Base-by-base conservation (phyloP, 2,329 filamentous ascomycete genomes). In the Xylariomycetidae sp. region DNA sequence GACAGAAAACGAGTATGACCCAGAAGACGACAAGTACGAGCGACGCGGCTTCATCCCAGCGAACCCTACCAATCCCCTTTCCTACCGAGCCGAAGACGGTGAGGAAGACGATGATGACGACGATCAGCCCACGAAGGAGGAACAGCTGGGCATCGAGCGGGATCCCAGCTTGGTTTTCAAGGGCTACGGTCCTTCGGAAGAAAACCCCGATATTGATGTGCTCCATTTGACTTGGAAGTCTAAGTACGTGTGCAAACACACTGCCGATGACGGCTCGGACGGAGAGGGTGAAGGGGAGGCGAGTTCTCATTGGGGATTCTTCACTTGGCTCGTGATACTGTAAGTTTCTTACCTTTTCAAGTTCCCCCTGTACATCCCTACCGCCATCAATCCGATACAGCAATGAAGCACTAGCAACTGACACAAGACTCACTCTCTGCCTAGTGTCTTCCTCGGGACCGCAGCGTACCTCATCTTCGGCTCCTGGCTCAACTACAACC, bases 401-500 rank as follows among this genome's bases (percentile, higher is more conserved):
- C n/a, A n/a, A n/a, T n/a, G n/a, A n/a, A n/a, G n/a, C n/a, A n/a
- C n/a, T n/a, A n/a, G n/a, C n/a, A n/a, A n/a, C n/a, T n/a, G n/a
- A n/a, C n/a, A n/a, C n/a, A n/a, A n/a, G 20, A 23, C n/a, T 23
- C n/a, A 8, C n/a, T 23, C 10, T 19, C 9, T 15, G n/a, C 34
- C 14, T 46, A 95, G 89, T 48, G 66, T 83, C 39, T 98, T 98
- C 74, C 73, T 97, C 42, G 77, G 77, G 28, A 83, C 80, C 25
- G 88, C 92, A 2, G 69, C 89, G 16, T 98, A 97, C 65, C 81
- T 98, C 46, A 95, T 97, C 59, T 97, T 97, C 56, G 89, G 90
- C 45, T 94, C 89, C 14, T 98, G 92, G 92, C 80, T 97, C 59
- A 97, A 97, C 70, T 97, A 97, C 73, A 96, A 88, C 67, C 85